Evolutionary conservation across 129 eudicot genomes (phyloP).

Genomic region (Flaveria robusta): DNA sequence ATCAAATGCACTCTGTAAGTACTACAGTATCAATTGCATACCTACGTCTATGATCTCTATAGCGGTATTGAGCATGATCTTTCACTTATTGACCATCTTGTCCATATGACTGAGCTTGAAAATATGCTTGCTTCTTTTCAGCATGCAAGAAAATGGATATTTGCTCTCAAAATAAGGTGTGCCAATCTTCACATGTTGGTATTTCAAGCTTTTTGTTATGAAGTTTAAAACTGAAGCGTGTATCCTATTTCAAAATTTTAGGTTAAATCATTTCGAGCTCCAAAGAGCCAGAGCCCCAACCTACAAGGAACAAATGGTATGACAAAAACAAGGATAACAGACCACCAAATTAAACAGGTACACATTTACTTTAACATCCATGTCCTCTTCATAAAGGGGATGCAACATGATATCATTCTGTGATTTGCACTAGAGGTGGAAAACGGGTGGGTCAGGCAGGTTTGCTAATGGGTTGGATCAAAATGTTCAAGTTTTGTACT

Average conservation of each 20-base stretch:
- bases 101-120: conserved; percentile 12
- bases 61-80: not conserved
- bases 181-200: conserved; percentile 8
- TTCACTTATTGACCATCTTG: conserved; percentile 9
- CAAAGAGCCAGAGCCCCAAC: conserved; percentile 28
- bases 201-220: conserved; percentile 9
- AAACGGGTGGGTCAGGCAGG: not conserved
- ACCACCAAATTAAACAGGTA: conserved; percentile 34
- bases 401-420: too few relatives aligned
- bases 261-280: conserved; percentile 40
- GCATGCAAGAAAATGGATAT: conserved; percentile 42
- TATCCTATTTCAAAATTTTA: conserved; percentile 23
- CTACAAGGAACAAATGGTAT: conserved; percentile 34
- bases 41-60: not conserved
- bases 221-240: not conserved
- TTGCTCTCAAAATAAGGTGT: conserved; percentile 48
- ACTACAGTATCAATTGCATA: not conserved
- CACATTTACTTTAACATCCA: conserved; percentile 20
- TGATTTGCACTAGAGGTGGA: not conserved
- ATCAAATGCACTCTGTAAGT: conserved; percentile 42
- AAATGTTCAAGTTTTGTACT: not conserved
- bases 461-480: not conserved
- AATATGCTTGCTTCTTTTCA: too few relatives aligned
- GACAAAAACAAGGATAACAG: too few relatives aligned
- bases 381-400: too few relatives aligned